Base-by-base conservation (phyloP, 306 rosid species). In the Styphnolobium japonicum region DNA sequence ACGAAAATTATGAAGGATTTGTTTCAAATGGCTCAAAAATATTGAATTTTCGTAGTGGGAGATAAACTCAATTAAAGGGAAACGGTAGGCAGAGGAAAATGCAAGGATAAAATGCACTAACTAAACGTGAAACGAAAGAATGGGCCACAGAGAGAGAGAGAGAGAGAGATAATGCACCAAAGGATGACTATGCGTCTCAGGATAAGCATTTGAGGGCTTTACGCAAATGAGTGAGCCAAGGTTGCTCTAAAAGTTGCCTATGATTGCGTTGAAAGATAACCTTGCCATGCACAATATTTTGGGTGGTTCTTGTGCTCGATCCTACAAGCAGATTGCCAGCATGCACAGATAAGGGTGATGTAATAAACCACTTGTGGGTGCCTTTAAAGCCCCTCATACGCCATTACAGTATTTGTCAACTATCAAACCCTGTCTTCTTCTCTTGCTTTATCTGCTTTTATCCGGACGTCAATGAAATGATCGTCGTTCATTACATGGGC, bases 191-290 rank as follows among this genome's bases (percentile, higher is more conserved):
- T 75, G 79, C 46, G 40, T 67, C 43, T 73, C 1, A 63, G 65
- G 89, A 86, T 82, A 83, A 86, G 85, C 40, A 80, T 83, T 76
- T 45, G 77, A 86, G 31, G 85, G 64, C 87, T 80, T 76, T 80
- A 86, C 83, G 87, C 33, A 83, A 86, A 84, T 75, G 49, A 86
- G 83, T 67, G 86, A 81, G 63, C 71, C 71, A 75, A 62, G 31
- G 48, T 61, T 46, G 80, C 36, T 16, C 66, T 19, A 79, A 82
- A 86, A 76, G 85, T 80, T 55, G 61, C 31, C 55, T 60, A 81
- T 85, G 85, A 85, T 81, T 73, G 83, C 76, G 69, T 51, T 21
- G 85, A 66, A 57, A 82, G 83, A 86, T 80, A 76, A 57, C 39
- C 22, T 71, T 82, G 77, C 81, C 87, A 79, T 86, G 87, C 81